A percentile compares a stretch with the other conserved stretches of the same genome.
These are phyloP conservation scores for Aurantiochytrium sp. DNA, from an alignment of 108 stramenopile genomes.

Conservation along the genomic window DNA sequence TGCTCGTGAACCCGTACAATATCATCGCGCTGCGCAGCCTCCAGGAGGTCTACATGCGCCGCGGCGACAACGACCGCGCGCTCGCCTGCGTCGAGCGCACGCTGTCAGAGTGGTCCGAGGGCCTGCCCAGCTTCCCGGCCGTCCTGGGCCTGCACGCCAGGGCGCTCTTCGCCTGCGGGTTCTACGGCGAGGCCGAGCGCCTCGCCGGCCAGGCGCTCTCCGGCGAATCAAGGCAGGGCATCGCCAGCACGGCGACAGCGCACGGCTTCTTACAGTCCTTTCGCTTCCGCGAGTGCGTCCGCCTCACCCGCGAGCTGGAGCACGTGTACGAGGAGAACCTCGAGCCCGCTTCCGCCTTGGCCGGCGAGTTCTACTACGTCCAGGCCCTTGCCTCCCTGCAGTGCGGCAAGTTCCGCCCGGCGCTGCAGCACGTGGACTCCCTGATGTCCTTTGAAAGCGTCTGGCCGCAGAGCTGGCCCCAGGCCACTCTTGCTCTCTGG, in stretches of 20 bases:
- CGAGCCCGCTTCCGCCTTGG: background rate
- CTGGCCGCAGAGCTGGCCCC: background rate
- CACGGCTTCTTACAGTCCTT: background rate
- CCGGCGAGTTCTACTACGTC: background rate
- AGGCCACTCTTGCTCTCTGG: background rate
- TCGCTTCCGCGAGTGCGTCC: background rate
- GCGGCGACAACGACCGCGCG: background rate
- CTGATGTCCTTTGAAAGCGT: background rate
- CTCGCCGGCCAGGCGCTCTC: background rate
- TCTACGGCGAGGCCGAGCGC: background rate
- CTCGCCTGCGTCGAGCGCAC: background rate
- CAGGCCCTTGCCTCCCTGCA: background rate
- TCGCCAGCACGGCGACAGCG: background rate
- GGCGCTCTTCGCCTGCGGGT: background rate
- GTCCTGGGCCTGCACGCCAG: background rate
- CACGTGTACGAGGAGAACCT: background rate
- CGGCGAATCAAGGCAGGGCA: background rate
- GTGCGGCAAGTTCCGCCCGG: background rate
- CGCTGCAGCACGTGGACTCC: background rate
- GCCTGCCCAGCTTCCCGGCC: background rate
- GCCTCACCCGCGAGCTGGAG: background rate
- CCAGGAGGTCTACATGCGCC: background rate
- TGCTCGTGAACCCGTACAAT: background rate
- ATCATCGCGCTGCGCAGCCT: background rate
- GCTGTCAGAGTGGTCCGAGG: background rate